Percentiles rank a stretch among this genome's conserved stretches.
Evolutionary conservation across 139 green algal genomes (phyloP).

Genomic region (Chlorella ohadii): DNA sequence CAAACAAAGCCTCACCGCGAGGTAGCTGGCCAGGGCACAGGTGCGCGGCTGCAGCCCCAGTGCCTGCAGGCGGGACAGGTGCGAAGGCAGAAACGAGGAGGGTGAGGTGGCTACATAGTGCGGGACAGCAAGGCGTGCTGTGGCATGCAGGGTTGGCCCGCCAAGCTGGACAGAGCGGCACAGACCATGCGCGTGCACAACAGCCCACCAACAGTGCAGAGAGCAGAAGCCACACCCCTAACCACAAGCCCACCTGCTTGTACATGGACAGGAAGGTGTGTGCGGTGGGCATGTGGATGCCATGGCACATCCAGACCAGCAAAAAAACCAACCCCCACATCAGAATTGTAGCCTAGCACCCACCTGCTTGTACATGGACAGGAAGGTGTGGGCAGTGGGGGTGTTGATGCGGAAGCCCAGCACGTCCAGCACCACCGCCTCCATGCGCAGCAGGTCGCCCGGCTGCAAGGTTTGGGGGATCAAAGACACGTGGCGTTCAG

Average conservation of each 20-base stretch:
- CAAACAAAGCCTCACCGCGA: constrained; percentile 49
- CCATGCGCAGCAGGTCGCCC: constrained; percentile 61
- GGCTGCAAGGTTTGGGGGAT: constrained; percentile 43
- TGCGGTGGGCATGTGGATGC: constrained; percentile 48
- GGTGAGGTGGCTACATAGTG: too few relatives aligned
- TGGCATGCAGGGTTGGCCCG: too few relatives aligned
- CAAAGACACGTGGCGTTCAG: too few relatives aligned
- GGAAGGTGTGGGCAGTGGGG: constrained; percentile 60
- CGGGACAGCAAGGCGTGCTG: too few relatives aligned
- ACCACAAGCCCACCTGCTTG: constrained; percentile 23
- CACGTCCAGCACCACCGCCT: constrained; percentile 58
- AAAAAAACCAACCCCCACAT: too few relatives aligned
- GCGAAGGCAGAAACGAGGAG: too few relatives aligned
- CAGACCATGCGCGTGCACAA: too few relatives aligned
- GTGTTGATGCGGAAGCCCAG: constrained; percentile 51
- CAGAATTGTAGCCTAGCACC: too few relatives aligned
- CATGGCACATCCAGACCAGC: too few relatives aligned
- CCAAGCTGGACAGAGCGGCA: too few relatives aligned
- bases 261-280: constrained; percentile 63
- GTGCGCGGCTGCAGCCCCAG: constrained; percentile 32
- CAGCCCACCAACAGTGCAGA: too few relatives aligned
- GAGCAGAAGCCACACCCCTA: too few relatives aligned
- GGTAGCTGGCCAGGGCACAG: constrained; percentile 49
- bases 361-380: constrained; percentile 53
- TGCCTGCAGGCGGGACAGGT: neutral